These are phyloP conservation scores for Tuber calosporum DNA, from an alignment of 495 filamentous ascomycete species.

Conservation along the genomic window DNA sequence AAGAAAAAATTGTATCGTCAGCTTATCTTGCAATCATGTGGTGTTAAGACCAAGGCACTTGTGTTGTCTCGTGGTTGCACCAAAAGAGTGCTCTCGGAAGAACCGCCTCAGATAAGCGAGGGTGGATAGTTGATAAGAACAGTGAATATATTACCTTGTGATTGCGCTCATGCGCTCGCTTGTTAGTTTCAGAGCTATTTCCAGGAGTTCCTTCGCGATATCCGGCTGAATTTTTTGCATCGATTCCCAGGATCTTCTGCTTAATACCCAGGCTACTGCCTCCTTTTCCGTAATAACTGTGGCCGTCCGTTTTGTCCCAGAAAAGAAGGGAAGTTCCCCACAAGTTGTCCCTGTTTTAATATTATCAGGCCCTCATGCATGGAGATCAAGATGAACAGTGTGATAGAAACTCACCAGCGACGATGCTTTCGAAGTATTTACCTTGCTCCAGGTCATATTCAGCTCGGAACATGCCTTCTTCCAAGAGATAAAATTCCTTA, in stretches of 20 bases:
- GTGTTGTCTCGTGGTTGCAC: not conserved
- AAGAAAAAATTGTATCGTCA: conserved; percentile 14
- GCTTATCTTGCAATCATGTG: conserved; percentile 13
- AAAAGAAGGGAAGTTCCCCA: conserved; percentile 93
- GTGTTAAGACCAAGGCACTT: not conserved
- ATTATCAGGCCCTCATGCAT: not conserved
- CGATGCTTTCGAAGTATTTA: conserved; percentile 78
- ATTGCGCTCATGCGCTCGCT: conserved; percentile 52
- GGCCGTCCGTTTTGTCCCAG: conserved; percentile 74
- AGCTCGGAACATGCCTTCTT: conserved; percentile 76
- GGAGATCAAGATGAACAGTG: not conserved
- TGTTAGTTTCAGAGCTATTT: conserved; percentile 62
- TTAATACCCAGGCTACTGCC: conserved; percentile 75
- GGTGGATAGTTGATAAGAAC: conserved; percentile 25
- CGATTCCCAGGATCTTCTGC: conserved; percentile 58
- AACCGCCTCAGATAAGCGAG: not conserved
- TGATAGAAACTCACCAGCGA: conserved; percentile 51
- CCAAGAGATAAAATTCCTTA: conserved; percentile 82
- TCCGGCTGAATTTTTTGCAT: conserved; percentile 63
- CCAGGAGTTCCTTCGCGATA: conserved; percentile 74
- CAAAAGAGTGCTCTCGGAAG: not conserved
- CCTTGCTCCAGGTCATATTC: conserved; percentile 90
- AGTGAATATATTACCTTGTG: conserved; percentile 54
- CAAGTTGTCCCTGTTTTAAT: conserved; percentile 63
- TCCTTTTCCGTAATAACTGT: conserved; percentile 76